Evolutionary conservation across 2,329 filamentous ascomycete genomes (phyloP), one percentile per base, ranked within the genome.

Genomic region (Thielaviopsis euricoi): DNA sequence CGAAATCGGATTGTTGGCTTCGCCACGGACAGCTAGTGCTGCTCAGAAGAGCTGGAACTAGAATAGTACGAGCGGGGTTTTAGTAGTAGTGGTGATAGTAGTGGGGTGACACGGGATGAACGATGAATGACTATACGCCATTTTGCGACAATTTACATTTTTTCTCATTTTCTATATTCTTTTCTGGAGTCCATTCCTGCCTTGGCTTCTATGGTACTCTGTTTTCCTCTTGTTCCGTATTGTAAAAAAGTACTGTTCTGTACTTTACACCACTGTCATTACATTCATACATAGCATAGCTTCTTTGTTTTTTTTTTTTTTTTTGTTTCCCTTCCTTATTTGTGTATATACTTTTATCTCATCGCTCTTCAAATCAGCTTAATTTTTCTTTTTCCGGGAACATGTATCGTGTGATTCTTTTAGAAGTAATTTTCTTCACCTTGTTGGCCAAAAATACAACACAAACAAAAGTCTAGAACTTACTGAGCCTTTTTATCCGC

Each of bases 1-100:
- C 26, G 53, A 54, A 48, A 60, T 60, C 46, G 58, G 55, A n/a
- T 10, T 60, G 21, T n/a, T 49, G 22, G 55, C 54, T 23, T 57
- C 55, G n/a, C 55, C 52, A 12, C 25, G 52, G 26, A 60, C 52
- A 21, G 55, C 43, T 13, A 40, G 55, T 26, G 46, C 52, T 4
- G 46, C 52, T 7, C 43, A 57, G 15, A 33, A 52, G 29, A 46
- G 48, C 7, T 59, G 58, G 53, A 21, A 50, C n/a, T 56, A 37
- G 23, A n/a, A 52, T n/a, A 15, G n/a, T 3, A 7, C 25, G 25
- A 7, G 4, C 7, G 25, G 7, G 29, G 9, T 10, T 10, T 33
- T 33, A 10, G 37, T 43, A 15, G 37, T 33, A 43, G 37, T 33
- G 29, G 15, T 15, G 10, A 43, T 33, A 10, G 13, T 4, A n/a